Evolutionary conservation across 2,329 filamentous ascomycete genomes (phyloP), one percentile per base, ranked within the genome.

Genomic region (Penicillium sp.): DNA sequence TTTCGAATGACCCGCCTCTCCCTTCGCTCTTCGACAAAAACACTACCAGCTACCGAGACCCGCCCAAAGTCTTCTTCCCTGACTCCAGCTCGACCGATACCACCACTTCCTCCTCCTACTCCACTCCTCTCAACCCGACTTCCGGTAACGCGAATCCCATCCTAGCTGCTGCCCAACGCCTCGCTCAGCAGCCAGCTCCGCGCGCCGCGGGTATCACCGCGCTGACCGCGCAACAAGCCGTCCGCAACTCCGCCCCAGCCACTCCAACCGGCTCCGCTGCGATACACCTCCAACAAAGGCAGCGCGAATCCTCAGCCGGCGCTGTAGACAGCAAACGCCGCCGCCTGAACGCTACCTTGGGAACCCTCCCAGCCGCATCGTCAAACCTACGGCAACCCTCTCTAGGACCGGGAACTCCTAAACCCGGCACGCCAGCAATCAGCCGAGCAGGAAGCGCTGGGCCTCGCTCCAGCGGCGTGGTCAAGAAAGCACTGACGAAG

Each of bases 361-460:
- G 76, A 4, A 74, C 72, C 16, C 69, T 83, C 0, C 80, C 79
- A 2, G 66, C 73, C 10, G 71, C 76, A 2, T 75, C 77, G 0
- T 80, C 77, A 14, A 73, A 70, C 46, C 71, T 84, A 3, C 76
- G 81, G 6, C 81, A 84, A 61, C 77, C 78, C 0, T 84, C 80
- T 0, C 68, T 81, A 10, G 81, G 80, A 0, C 81, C 79, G 14
- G 79, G 79, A n/a, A 84, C 81, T 1, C 81, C 81, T 4, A 83
- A 83, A 58, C 72, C 77, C 0, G 74, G 75, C 3, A 82, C 80
- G 0, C 72, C 73, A 4, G 65, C 58, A 0, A 63, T 77, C 65
- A 60, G 64, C 31, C 79, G 81, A n/a, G 78, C 79, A 2, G 79
- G 79, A 35, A 83, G 80, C 51, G 77, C 74, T 3, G 79, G 79